Evolutionary conservation across 2,329 filamentous ascomycete species (phyloP).

Genomic region (Fusarium sp.): DNA sequence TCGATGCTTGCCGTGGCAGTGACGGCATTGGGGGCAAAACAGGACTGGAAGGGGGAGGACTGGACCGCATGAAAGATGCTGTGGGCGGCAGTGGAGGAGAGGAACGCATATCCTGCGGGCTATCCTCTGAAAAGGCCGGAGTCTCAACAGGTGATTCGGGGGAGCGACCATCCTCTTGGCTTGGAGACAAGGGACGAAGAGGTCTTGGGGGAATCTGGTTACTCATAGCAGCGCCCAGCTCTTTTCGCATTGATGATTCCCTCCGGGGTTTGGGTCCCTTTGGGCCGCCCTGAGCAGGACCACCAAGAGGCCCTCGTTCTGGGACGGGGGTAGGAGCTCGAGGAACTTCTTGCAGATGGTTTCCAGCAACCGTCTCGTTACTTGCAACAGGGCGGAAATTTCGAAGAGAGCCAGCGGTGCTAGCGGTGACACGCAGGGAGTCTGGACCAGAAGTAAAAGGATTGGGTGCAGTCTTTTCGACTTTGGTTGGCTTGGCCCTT

Average conservation of each 20-base stretch:
- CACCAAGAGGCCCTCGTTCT: constrained; percentile 50
- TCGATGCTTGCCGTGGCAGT: constrained; percentile 76
- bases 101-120: constrained; percentile 85
- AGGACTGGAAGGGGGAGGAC: constrained; percentile 83
- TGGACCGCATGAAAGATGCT: constrained; percentile 64
- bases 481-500: constrained; percentile 80
- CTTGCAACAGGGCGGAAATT: constrained; percentile 79
- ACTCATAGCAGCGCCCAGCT: constrained; percentile 60
- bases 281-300: constrained; percentile 47
- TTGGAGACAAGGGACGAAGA: constrained; percentile 55
- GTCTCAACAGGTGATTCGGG: constrained; percentile 66
- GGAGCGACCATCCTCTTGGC: constrained; percentile 63
- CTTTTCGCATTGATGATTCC: constrained; percentile 68
- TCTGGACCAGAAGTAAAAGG: constrained; percentile 80
- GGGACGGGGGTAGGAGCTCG: constrained; percentile 83
- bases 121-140: constrained; percentile 68
- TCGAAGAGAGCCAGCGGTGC: constrained; percentile 87
- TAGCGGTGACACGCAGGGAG: constrained; percentile 88
- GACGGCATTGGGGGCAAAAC: constrained; percentile 72
- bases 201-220: constrained; percentile 55
- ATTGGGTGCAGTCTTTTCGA: constrained; percentile 76
- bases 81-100: constrained; percentile 84
- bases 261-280: constrained; percentile 61
- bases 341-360: constrained; percentile 76
- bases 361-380: constrained; percentile 55